phyloP scores from a whole-genome alignment of 208 protist genomes.

The Leishmania gerbilli region DNA sequence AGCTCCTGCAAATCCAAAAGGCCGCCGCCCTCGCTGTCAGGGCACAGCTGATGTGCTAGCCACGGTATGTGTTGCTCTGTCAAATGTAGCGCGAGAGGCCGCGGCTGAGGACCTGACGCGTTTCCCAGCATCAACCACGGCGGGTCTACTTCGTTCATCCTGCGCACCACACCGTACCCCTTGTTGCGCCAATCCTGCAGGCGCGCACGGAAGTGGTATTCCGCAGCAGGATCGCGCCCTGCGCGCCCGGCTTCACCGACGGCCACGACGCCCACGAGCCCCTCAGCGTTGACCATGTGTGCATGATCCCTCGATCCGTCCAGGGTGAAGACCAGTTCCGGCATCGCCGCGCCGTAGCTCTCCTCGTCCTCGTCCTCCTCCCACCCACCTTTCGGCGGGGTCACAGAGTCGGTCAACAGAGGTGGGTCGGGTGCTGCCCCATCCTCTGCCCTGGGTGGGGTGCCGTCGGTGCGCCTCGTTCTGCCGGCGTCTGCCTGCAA shows the following conservation, averaged over 20 bases:
- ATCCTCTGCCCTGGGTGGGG: background rate
- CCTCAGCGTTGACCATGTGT: background rate
- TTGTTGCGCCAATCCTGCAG: background rate
- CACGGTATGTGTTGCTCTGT: conserved; percentile 60
- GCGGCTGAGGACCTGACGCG: conserved; percentile 16
- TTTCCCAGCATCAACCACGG: conserved; percentile 29
- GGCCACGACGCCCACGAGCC: background rate
- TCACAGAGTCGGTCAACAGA: background rate
- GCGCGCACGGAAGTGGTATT: background rate
- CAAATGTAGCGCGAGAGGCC: conserved; percentile 49
- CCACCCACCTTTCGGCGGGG: background rate
- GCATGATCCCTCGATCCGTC: background rate
- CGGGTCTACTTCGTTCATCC: conserved; percentile 30
- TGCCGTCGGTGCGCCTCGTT: background rate
- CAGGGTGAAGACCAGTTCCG: background rate
- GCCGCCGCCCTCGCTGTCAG: conserved; percentile 27
- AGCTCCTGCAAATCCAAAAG: conserved; percentile 48
- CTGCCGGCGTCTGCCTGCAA: background rate
- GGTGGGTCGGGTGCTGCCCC: background rate
- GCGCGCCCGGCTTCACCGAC: background rate
- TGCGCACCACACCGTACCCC: conserved; percentile 16
- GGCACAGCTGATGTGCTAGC: conserved; percentile 43
- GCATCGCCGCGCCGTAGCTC: background rate
- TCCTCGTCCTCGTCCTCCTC: background rate
- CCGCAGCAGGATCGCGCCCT: background rate